A percentile compares a stretch with the other conserved stretches of the same genome.
These are phyloP conservation scores for Trichocomaceae sp. DNA, from an alignment of 2,329 filamentous ascomycete genomes.

Conservation along the genomic window DNA sequence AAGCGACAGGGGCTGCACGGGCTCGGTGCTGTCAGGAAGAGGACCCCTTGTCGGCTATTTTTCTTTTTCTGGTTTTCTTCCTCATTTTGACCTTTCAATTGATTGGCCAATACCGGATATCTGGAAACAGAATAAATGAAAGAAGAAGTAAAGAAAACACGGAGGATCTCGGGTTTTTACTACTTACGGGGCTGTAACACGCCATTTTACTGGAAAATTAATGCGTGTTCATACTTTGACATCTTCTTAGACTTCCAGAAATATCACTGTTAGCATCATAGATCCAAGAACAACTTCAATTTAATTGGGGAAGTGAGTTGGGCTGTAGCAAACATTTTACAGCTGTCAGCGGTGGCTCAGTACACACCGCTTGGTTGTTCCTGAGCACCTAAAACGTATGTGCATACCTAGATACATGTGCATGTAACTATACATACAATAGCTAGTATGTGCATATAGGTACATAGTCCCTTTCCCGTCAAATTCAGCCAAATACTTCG, in stretches of 20 bases:
- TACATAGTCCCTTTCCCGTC: too few relatives aligned
- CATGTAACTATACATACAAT: too few relatives aligned
- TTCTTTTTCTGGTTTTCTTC: neutral
- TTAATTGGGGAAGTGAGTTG: too few relatives aligned
- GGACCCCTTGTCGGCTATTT: neutral
- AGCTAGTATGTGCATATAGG: too few relatives aligned
- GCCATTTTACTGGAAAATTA: neutral
- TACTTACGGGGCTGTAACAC: neutral
- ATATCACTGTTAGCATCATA: too few relatives aligned
- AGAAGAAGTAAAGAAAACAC: neutral
- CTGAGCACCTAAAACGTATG: neutral
- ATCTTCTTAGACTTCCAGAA: too few relatives aligned
- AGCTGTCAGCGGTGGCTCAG: neutral
- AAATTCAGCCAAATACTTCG: too few relatives aligned
- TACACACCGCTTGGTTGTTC: conserved; percentile 6
- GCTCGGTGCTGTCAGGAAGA: conserved; percentile 1
- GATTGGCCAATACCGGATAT: neutral
- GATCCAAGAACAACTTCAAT: too few relatives aligned
- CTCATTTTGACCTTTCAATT: neutral
- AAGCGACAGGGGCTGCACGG: conserved; percentile 7
- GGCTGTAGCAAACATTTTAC: neutral
- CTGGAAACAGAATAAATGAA: neutral
- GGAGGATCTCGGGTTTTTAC: neutral
- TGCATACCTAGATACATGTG: too few relatives aligned
- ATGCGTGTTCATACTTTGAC: too few relatives aligned